Conservation (phyloP, 2,329 filamentous ascomycete genomes). For the Fusarium odoratissimum region DNA sequence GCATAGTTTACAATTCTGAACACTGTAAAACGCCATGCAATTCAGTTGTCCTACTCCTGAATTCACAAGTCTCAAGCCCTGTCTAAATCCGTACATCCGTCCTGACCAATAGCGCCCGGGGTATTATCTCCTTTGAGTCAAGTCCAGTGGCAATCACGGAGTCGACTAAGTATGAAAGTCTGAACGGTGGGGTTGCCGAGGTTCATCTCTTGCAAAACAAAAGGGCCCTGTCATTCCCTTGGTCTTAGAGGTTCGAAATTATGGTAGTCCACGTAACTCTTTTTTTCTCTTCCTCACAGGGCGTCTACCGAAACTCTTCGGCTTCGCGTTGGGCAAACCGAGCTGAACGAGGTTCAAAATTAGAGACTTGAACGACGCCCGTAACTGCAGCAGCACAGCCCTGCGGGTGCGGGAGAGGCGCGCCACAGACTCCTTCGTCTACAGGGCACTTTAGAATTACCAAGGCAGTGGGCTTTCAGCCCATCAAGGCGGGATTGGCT, state of each 20-base stretch:
- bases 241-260: constrained; percentile 29
- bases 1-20: not conserved
- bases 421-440: constrained; percentile 16
- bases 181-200: constrained; percentile 25
- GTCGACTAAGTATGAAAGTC: not conserved
- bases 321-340: constrained; percentile 19
- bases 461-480: constrained; percentile 29
- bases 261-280: not conserved
- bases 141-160: constrained; percentile 15
- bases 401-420: constrained; percentile 27
- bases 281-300: not conserved
- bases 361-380: not conserved
- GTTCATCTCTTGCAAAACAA: constrained; percentile 1
- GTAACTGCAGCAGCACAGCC: constrained; percentile 6
- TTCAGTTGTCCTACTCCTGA: constrained; percentile 14
- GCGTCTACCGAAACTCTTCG: constrained; percentile 37
- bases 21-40: constrained; percentile 8
- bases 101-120: constrained; percentile 19
- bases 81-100: constrained; percentile 28
- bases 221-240: constrained; percentile 35
- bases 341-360: not conserved
- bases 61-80: constrained; percentile 7
- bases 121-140: constrained; percentile 35
- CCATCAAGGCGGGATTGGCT: constrained; percentile 31
- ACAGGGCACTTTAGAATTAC: not conserved